phyloP scores from a whole-genome alignment of 257 asterid species.

The Jacaranda mimosifolia region DNA sequence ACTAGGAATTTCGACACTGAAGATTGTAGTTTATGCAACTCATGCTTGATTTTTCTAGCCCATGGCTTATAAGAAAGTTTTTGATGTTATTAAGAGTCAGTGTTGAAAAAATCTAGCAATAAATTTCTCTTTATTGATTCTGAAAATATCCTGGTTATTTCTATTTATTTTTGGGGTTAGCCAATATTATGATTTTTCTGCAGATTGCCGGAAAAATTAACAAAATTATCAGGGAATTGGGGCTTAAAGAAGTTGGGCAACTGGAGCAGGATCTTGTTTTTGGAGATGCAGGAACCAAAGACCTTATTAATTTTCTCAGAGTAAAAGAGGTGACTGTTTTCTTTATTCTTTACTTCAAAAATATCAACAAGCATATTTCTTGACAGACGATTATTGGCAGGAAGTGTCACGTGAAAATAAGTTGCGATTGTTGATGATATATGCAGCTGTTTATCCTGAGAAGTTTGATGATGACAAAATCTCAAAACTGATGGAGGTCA shows the following conservation, averaged over 20 bases:
- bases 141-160: not conserved
- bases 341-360: constrained; percentile 12
- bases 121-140: constrained; percentile 8
- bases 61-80: not conserved
- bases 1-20: not conserved
- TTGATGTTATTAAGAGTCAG: not conserved
- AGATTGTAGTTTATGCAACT: constrained; percentile 3
- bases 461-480: constrained; percentile 91
- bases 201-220: constrained; percentile 95
- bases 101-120: constrained; percentile 1
- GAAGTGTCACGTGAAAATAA: constrained; percentile 86
- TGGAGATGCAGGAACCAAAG: constrained; percentile 98
- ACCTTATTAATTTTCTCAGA: constrained; percentile 84
- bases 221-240: constrained; percentile 78
- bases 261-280: constrained; percentile 98
- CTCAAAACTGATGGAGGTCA: constrained; percentile 91
- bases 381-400: constrained; percentile 54
- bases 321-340: constrained; percentile 64
- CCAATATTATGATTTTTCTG: constrained; percentile 34
- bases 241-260: constrained; percentile 92
- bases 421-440: constrained; percentile 94
- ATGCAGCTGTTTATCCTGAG: constrained; percentile 94
- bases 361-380: constrained; percentile 19
- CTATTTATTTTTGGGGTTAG: not conserved
- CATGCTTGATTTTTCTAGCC: constrained; percentile 9